phyloP scores from a whole-genome alignment of 2,329 filamentous ascomycete genomes.

The Fusarium burgessii region DNA sequence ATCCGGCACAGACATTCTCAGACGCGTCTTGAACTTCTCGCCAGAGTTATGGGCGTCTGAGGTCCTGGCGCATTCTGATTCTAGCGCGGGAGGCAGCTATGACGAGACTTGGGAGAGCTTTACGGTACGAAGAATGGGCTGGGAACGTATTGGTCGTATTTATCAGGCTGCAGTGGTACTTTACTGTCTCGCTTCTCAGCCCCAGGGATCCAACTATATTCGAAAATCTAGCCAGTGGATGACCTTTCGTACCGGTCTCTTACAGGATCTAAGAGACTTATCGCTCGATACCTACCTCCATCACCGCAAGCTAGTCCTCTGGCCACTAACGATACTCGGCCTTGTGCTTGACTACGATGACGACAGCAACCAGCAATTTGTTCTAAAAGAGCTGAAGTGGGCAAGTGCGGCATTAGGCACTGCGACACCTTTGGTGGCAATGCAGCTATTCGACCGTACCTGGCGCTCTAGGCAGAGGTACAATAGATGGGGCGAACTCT shows the following conservation, averaged over 20 bases:
- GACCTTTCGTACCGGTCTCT: neutral
- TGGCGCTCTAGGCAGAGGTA: neutral
- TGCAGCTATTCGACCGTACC: neutral
- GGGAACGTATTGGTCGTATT: neutral
- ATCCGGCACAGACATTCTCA: no score
- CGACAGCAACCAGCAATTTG: no score
- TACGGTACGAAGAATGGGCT: neutral
- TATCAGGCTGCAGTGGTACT: neutral
- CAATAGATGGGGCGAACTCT: no score
- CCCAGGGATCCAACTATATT: neutral
- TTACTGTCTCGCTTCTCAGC: neutral
- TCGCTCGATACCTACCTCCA: neutral
- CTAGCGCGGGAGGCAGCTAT: no score
- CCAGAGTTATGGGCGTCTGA: no score
- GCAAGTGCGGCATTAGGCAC: neutral
- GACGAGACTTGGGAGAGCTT: no score
- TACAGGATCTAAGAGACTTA: neutral
- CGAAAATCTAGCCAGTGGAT: neutral
- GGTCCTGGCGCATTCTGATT: no score
- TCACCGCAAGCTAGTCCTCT: neutral
- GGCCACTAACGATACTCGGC: neutral
- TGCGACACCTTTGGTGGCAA: neutral
- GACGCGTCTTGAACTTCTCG: no score
- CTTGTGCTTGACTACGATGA: no score
- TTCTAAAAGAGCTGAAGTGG: neutral